Percentiles rank a stretch among this genome's conserved stretches.
These are phyloP conservation scores for Filosporella fistucella DNA, from an alignment of 495 filamentous ascomycete species.

Conservation along the genomic window DNA sequence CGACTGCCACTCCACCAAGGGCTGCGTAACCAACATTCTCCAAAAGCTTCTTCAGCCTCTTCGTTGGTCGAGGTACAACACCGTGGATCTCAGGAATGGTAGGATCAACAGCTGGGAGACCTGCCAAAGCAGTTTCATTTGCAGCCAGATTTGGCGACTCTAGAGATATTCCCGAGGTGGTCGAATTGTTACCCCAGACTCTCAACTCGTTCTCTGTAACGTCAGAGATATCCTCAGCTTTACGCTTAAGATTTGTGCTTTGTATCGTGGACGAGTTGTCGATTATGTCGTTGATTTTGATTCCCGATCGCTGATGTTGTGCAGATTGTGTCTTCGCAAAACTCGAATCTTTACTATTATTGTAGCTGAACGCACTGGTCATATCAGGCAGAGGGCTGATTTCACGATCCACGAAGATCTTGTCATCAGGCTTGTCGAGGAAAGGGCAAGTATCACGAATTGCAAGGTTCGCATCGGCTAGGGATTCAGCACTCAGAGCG, in stretches of 20 bases:
- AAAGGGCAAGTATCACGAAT: conserved; percentile 6
- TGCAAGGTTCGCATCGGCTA: conserved; percentile 6
- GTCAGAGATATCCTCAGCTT: conserved; percentile 32
- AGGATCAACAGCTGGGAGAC: neutral
- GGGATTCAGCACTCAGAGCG: too few species aligned
- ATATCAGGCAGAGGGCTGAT: conserved; percentile 30
- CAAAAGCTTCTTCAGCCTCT: conserved; percentile 30
- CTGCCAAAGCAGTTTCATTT: neutral
- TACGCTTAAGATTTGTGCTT: conserved; percentile 24
- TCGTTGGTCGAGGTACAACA: conserved; percentile 25
- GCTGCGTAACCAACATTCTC: conserved; percentile 35
- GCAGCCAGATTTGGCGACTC: neutral
- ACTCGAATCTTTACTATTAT: conserved; percentile 29
- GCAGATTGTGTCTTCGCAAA: neutral
- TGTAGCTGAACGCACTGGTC: conserved; percentile 34
- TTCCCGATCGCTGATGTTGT: conserved; percentile 21
- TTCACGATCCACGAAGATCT: neutral
- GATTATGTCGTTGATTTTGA: conserved; percentile 30
- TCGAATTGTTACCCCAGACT: conserved; percentile 12
- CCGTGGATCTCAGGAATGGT: neutral
- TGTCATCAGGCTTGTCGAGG: conserved; percentile 8
- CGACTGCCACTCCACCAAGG: conserved; percentile 31
- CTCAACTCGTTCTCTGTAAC: conserved; percentile 24
- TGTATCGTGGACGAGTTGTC: neutral
- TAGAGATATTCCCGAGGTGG: neutral